A percentile compares a stretch with the other conserved stretches of the same genome.
Conservation (phyloP, 192 early-diverging fungal species). For the Coemansia sp. region DNA sequence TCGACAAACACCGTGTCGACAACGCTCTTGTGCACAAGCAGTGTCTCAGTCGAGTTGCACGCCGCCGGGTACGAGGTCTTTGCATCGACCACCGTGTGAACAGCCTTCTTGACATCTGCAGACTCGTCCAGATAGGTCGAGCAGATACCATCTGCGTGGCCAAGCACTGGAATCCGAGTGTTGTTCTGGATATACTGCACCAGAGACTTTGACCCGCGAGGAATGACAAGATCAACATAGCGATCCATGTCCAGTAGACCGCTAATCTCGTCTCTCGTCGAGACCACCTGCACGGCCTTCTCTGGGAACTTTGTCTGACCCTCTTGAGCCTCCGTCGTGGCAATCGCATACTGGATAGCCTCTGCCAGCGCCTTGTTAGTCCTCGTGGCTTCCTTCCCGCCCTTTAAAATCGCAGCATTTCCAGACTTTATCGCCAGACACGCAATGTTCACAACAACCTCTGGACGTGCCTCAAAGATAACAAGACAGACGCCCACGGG, state of each 20-base stretch:
- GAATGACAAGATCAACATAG: slow-evolving; percentile 96
- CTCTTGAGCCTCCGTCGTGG: slow-evolving; percentile 35
- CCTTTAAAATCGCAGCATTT: slow-evolving; percentile 97
- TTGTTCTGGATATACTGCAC: slow-evolving; percentile 89
- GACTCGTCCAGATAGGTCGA: slow-evolving; percentile 82
- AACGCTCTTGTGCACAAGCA: slow-evolving; percentile 73
- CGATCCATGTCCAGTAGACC: slow-evolving; percentile 80
- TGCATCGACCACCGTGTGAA: slow-evolving; percentile 81
- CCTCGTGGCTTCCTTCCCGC: slow-evolving; percentile 85
- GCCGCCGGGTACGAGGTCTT: slow-evolving; percentile 95
- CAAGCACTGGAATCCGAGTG: slow-evolving; percentile 98
- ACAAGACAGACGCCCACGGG: slow-evolving; percentile 95
- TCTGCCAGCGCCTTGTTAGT: slow-evolving; percentile 75
- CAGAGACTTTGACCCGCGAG: slow-evolving; percentile 86
- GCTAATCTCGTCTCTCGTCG: slow-evolving; percentile 84
- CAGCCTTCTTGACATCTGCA: slow-evolving; percentile 75
- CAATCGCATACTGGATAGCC: slow-evolving; percentile 77
- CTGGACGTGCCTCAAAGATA: slow-evolving; percentile 98
- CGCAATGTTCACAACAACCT: slow-evolving; percentile 97
- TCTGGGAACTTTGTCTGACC: slow-evolving; percentile 56
- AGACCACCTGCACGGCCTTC: slow-evolving; percentile 81
- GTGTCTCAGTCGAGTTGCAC: slow-evolving; percentile 92
- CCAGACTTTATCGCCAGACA: slow-evolving; percentile 92
- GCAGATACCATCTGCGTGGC: slow-evolving; percentile 98
- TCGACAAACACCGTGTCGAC: slow-evolving; percentile 47